Evolutionary conservation across 352 stramenopile genomes (phyloP).

Genomic region (Globisporangium camurandrum): DNA sequence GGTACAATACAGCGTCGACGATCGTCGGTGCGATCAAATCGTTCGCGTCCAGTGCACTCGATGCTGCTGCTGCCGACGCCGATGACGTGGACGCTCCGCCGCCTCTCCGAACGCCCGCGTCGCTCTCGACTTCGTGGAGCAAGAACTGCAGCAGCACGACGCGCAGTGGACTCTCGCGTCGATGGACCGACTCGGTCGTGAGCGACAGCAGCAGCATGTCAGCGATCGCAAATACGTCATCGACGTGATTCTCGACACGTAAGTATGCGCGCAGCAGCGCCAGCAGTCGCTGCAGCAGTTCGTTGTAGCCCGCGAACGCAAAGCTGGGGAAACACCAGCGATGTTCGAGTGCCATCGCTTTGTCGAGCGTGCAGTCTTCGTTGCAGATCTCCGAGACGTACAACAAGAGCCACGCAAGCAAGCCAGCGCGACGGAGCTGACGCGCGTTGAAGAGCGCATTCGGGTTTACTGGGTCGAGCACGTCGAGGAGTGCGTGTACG

Average conservation of each 20-base stretch:
- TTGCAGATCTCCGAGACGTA: constrained; percentile 52
- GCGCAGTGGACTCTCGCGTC: constrained; percentile 20
- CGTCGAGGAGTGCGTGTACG: constrained; percentile 32
- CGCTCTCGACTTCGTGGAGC: constrained; percentile 48
- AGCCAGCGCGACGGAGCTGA: constrained; percentile 41
- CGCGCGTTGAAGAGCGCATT: constrained; percentile 76
- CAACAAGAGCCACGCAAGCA: constrained; percentile 50
- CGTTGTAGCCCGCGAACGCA: constrained; percentile 21
- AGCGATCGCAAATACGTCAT: constrained; percentile 34
- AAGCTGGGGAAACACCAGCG: constrained; percentile 53
- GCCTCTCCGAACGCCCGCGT: constrained; percentile 6
- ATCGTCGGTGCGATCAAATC: constrained; percentile 26
- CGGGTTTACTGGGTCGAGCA: constrained; percentile 41
- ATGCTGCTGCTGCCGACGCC: neutral
- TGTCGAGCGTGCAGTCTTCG: constrained; percentile 23
- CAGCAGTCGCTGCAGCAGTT: constrained; percentile 40
- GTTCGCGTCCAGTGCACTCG: neutral
- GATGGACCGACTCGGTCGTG: constrained; percentile 21
- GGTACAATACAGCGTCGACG: constrained; percentile 33
- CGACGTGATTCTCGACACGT: constrained; percentile 47
- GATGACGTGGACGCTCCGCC: neutral
- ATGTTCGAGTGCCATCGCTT: constrained; percentile 21
- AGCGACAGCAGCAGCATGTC: constrained; percentile 52
- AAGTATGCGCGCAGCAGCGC: constrained; percentile 34
- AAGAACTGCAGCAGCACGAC: constrained; percentile 44